Evolutionary conservation across 257 asterid genomes (phyloP).

Genomic region (Buddleja alternifolia): DNA sequence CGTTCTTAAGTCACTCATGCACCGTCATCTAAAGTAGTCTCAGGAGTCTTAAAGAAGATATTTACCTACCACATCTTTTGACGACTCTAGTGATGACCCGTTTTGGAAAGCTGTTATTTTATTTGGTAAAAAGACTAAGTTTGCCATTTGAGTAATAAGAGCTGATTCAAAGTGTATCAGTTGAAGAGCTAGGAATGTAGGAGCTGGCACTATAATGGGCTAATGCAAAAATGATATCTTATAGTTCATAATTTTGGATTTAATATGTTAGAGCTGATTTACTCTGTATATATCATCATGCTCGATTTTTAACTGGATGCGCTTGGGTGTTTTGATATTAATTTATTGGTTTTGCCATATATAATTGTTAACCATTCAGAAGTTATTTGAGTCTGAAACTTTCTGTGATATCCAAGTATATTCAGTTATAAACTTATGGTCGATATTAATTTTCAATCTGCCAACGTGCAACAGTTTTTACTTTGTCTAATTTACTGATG

Average conservation of each 20-base stretch:
- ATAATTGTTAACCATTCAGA: conserved; percentile 5
- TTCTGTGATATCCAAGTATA: not conserved
- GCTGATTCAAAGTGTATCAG: not conserved
- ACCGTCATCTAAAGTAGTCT: not conserved
- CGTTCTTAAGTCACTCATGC: conserved; percentile 2
- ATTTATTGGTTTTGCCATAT: not conserved
- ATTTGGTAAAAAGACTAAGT: not conserved
- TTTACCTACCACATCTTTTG: conserved; percentile 5
- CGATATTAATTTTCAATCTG: conserved; percentile 6
- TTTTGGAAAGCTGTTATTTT: not conserved
- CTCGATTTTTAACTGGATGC: not conserved
- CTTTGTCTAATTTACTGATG: conserved; percentile 8
- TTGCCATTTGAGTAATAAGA: not conserved
- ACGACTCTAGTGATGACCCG: not conserved
- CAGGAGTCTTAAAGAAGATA: not conserved
- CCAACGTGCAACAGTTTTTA: conserved; percentile 22
- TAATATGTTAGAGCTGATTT: not conserved
- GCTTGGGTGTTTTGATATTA: not conserved
- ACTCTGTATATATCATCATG: not conserved
- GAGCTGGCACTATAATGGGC: not conserved
- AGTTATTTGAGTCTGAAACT: conserved; percentile 1
- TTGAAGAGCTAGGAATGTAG: not conserved
- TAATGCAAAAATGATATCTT: not conserved
- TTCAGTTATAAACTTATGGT: not conserved
- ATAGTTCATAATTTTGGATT: not conserved